Percentiles rank a stretch among this genome's conserved stretches.
These are phyloP conservation scores for Alternaria sp. DNA, from an alignment of 2,329 filamentous ascomycete genomes.

Conservation along the genomic window DNA sequence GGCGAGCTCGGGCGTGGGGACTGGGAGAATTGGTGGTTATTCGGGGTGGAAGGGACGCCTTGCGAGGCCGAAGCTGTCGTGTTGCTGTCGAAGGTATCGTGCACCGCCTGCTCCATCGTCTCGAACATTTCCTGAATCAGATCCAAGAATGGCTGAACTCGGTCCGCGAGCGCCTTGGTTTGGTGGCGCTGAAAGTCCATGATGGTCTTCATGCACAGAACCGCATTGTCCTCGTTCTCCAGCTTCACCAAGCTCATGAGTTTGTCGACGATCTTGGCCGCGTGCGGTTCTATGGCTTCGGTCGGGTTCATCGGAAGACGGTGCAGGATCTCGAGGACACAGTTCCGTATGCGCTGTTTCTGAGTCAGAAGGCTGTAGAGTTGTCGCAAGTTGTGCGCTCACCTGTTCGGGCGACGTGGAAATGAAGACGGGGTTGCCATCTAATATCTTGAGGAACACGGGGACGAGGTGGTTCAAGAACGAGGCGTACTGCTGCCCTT, in stretches of 20 bases:
- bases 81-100: slow-evolving; percentile 88
- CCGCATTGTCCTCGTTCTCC: slow-evolving; percentile 98
- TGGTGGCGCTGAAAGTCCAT: slow-evolving; percentile 97
- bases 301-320: slow-evolving; percentile 76
- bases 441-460: slow-evolving; percentile 83
- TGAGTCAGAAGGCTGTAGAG: slow-evolving; percentile 15
- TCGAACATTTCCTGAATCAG: slow-evolving; percentile 96
- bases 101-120: slow-evolving; percentile 92
- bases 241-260: slow-evolving; percentile 85
- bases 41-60: slow-evolving; percentile 68
- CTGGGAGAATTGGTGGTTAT: slow-evolving; percentile 72
- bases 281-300: slow-evolving; percentile 87
- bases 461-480: slow-evolving; percentile 91
- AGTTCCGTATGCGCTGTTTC: slow-evolving; percentile 82
- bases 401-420: slow-evolving; percentile 91
- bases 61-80: slow-evolving; percentile 59
- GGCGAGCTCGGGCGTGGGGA: slow-evolving; percentile 91
- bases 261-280: slow-evolving; percentile 85
- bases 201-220: slow-evolving; percentile 97
- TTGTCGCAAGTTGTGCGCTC: slow-evolving; percentile 37
- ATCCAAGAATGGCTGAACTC: slow-evolving; percentile 87
- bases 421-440: slow-evolving; percentile 86
- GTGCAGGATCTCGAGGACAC: slow-evolving; percentile 92
- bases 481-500: slow-evolving; percentile 74
- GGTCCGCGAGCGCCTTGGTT: slow-evolving; percentile 77